These are phyloP conservation scores for Macrotyloma uniflorum DNA, from an alignment of 306 rosid species.

Conservation along the genomic window DNA sequence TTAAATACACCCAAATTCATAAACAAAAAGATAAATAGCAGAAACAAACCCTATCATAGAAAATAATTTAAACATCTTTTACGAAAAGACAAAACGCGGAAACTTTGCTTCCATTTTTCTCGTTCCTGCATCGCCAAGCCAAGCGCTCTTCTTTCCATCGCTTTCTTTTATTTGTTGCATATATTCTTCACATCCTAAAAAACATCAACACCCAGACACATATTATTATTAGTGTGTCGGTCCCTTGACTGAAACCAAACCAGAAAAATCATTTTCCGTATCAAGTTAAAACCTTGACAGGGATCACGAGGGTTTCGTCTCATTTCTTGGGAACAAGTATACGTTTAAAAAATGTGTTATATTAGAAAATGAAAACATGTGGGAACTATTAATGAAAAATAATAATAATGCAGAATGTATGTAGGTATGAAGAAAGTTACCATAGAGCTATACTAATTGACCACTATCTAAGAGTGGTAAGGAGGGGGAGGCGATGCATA, in stretches of 20 bases:
- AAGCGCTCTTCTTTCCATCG: constrained; percentile 42
- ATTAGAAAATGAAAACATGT: background rate
- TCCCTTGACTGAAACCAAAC: background rate
- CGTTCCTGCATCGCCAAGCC: constrained; percentile 13
- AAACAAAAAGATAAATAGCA: background rate
- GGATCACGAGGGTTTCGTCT: background rate
- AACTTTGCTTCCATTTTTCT: constrained; percentile 51
- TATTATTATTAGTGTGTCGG: background rate
- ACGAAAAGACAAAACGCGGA: constrained; percentile 41
- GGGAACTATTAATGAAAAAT: background rate
- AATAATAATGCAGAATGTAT: background rate
- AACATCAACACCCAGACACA: background rate
- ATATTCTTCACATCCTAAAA: constrained; percentile 45
- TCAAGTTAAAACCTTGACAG: background rate
- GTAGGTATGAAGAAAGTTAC: constrained; percentile 39
- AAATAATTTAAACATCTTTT: constrained; percentile 17
- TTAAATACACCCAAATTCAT: constrained; percentile 26
- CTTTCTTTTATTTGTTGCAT: constrained; percentile 60
- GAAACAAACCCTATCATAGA: constrained; percentile 27
- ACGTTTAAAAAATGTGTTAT: background rate
- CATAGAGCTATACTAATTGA: constrained; percentile 30
- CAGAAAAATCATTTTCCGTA: background rate
- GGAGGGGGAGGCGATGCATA: constrained; percentile 88
- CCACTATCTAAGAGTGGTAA: constrained; percentile 56
- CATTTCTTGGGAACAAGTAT: background rate